Base-by-base conservation (phyloP, 2,329 filamentous ascomycete genomes). In the Lizonia empirigonia region DNA sequence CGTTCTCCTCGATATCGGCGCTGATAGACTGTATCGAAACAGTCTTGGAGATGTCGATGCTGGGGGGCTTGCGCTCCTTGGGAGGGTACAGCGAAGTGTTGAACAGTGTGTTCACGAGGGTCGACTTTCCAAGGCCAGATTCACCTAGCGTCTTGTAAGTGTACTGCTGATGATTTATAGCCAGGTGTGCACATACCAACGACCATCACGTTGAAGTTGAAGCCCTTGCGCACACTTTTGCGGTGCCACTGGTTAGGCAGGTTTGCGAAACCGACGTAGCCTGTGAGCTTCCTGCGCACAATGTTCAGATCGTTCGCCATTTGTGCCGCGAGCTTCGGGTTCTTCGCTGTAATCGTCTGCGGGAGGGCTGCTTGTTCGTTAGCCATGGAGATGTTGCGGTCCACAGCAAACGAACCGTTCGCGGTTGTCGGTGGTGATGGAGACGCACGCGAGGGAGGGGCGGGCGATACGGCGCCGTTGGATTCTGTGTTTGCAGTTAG, bases 151-250 rank as follows among this genome's bases (percentile, higher is more conserved):
- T 15, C 36, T 44, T 32, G 49, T 67, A 58, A 69, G 60, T 46
- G 39, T 15, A n/a, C 16, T 24, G 24, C n/a, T 30, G 26, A 27
- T 29, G 37, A 22, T 26, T 10, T 2, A 12, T 16, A 24, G 13
- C 13, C n/a, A 16, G 27, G 39, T 44, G 45, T 32, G 48, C 27
- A 87, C 92, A 73, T 83, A 97, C 94, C 94, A 78, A 99, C 94
- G 78, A 99, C 94, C 94, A 99, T 99, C 66, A 99, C 94, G 75
- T 99, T 99, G 84, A 99, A 99, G 85, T 97, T 99, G 85, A 99
- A 99, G 57, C 94, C 94, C 80, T 99, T 99, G 74, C 94, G 91
- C 71, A 99, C 94, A 85, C 92, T 97, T 88, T 99, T 99, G 78
- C 94, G 93, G 83, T 99, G 94, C 94, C 94, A 99, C 80, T 99